Conservation (phyloP, 768 basidiomycete species). For the Mrakia blollopis region DNA sequence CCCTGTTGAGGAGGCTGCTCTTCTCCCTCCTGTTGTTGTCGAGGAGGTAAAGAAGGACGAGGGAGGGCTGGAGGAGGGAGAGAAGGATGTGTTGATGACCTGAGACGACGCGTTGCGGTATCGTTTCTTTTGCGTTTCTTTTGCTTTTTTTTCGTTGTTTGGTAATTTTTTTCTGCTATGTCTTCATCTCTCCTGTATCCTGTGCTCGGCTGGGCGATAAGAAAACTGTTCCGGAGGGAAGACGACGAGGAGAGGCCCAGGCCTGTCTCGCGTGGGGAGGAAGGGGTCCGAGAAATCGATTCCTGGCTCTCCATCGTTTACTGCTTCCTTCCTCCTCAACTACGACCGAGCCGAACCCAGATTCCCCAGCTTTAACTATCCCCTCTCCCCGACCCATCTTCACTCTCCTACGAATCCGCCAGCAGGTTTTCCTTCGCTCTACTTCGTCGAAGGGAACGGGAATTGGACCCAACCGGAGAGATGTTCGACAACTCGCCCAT, state of each 20-base stretch:
- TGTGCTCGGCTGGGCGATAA: not conserved
- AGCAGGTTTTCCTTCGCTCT: too few relatives aligned
- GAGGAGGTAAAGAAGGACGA: not conserved
- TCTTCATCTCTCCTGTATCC: not conserved
- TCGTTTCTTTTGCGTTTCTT: not conserved
- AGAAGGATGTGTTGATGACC: not conserved
- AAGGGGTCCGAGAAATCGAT: not conserved
- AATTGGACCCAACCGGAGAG: too few relatives aligned
- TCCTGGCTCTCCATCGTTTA: not conserved
- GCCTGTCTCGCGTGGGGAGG: not conserved
- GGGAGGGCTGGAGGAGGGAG: not conserved
- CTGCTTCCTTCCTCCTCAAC: not conserved
- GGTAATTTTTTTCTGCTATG: not conserved
- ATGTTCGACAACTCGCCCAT: too few relatives aligned
- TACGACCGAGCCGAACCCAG: not conserved
- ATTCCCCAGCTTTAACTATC: not conserved
- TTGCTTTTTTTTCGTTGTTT: not conserved
- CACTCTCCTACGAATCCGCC: too few relatives aligned
- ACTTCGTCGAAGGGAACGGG: too few relatives aligned
- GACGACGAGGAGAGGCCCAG: not conserved
- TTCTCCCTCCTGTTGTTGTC: not conserved
- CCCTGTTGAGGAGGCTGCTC: not conserved
- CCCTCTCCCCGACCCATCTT: too few relatives aligned
- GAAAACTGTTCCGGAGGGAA: not conserved
- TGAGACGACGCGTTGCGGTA: not conserved